A percentile compares a stretch with the other conserved stretches of the same genome.
Conservation (phyloP, 805 yeast species). For the Metschnikowia kunwiensis region DNA sequence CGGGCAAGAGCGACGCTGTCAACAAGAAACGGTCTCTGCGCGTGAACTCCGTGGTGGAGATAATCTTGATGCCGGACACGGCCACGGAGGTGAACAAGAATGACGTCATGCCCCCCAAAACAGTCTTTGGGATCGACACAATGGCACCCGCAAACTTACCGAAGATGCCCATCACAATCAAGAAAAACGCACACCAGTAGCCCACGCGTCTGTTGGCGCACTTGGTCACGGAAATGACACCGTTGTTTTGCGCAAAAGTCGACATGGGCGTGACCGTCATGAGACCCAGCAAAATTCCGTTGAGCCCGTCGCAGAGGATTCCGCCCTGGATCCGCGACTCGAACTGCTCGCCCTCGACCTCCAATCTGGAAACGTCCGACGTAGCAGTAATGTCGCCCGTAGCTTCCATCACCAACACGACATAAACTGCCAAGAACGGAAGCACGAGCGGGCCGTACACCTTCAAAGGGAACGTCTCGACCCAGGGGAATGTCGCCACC, state of each 20-base stretch:
- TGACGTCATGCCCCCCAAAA: slow-evolving; percentile 21
- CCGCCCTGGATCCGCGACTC: slow-evolving; percentile 93
- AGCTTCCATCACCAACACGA: slow-evolving; percentile 86
- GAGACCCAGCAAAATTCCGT: slow-evolving; percentile 72
- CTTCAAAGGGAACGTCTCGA: slow-evolving; percentile 69
- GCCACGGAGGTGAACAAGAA: slow-evolving; percentile 21
- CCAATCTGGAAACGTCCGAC: slow-evolving; percentile 82
- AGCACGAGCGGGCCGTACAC: slow-evolving; percentile 84
- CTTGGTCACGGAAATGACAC: slow-evolving; percentile 88
- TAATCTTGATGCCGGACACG: slow-evolving; percentile 20
- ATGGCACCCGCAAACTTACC: slow-evolving; percentile 52
- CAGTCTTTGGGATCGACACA: slow-evolving; percentile 70
- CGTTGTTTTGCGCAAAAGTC: slow-evolving; percentile 92
- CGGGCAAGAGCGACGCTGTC: slow-evolving; percentile 19
- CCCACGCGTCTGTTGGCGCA: slow-evolving; percentile 86
- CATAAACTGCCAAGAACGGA: slow-evolving; percentile 79
- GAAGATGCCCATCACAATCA: slow-evolving; percentile 82
- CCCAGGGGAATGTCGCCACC: slow-evolving; percentile 83
- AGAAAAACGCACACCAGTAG: slow-evolving; percentile 74
- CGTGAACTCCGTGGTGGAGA: slow-evolving; percentile 21
- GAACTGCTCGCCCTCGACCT: slow-evolving; percentile 76
- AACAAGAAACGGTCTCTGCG: slow-evolving; percentile 20
- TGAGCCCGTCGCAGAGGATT: slow-evolving; percentile 81
- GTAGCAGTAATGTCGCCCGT: slow-evolving; percentile 95
- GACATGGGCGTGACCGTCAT: slow-evolving; percentile 88